Conservation (phyloP, 2,329 filamentous ascomycete species). For the Fusarium coicis region DNA sequence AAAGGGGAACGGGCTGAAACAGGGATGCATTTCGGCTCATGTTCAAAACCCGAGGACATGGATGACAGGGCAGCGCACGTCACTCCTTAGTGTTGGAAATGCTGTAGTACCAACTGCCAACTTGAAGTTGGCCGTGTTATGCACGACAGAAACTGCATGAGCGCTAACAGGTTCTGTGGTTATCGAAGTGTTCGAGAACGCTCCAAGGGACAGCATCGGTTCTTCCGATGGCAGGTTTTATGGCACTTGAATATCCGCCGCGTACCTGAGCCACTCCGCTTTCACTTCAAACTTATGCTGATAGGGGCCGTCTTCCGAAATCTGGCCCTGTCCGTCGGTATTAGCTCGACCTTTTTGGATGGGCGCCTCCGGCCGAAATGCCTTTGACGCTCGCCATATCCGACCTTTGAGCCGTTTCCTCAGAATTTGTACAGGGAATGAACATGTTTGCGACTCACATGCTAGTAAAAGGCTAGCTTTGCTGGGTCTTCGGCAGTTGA, state of each 20-base stretch:
- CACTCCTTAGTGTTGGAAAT: constrained; percentile 8
- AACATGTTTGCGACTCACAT: not conserved
- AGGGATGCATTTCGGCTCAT: constrained; percentile 25
- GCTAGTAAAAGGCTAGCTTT: not conserved
- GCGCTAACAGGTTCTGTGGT: constrained; percentile 29
- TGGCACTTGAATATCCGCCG: constrained; percentile 4
- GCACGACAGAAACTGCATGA: constrained; percentile 31
- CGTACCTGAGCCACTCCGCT: constrained; percentile 21
- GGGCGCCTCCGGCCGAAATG: constrained; percentile 27
- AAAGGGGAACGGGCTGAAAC: constrained; percentile 36
- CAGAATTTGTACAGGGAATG: constrained; percentile 2
- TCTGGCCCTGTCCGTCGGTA: constrained; percentile 6
- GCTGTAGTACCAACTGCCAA: not conserved
- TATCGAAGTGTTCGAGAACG: constrained; percentile 35
- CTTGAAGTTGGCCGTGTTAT: constrained; percentile 4
- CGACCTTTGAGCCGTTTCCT: constrained; percentile 7
- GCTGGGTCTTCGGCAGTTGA: constrained; percentile 23
- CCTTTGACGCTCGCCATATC: constrained; percentile 6
- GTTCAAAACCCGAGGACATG: constrained; percentile 15
- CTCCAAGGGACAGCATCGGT: constrained; percentile 22
- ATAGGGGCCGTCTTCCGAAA: constrained; percentile 22
- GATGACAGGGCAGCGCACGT: constrained; percentile 13
- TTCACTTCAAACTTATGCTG: constrained; percentile 15
- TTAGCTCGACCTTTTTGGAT: constrained; percentile 4
- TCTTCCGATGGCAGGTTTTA: constrained; percentile 10